A percentile compares a stretch with the other conserved stretches of the same genome.
These are phyloP conservation scores for Rubroshorea leprosula DNA, from an alignment of 345 rosid species.

Conservation along the genomic window DNA sequence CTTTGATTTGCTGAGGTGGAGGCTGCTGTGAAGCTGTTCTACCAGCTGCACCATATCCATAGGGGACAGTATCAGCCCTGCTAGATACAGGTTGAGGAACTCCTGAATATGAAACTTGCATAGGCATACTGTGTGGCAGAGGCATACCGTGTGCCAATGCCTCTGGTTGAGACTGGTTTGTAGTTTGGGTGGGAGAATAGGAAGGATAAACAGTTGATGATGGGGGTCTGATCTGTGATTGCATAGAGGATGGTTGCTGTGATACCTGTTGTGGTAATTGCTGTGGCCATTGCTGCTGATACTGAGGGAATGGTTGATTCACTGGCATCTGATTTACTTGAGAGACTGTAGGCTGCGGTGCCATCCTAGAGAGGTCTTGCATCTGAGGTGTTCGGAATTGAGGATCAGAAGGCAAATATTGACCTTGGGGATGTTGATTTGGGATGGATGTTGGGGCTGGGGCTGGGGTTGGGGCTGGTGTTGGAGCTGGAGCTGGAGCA, in stretches of 20 bases:
- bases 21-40: slow-evolving; percentile 60
- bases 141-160: slow-evolving; percentile 56
- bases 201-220: slow-evolving; percentile 55
- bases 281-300: slow-evolving; percentile 74
- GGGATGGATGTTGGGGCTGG: slow-evolving; percentile 24
- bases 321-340: slow-evolving; percentile 43
- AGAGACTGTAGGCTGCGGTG: slow-evolving; percentile 49
- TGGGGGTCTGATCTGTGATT: slow-evolving; percentile 59
- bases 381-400: slow-evolving; percentile 63
- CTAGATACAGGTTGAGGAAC: slow-evolving; percentile 61
- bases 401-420: slow-evolving; percentile 49
- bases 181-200: slow-evolving; percentile 51
- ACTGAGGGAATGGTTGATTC: slow-evolving; percentile 52
- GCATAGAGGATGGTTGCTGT: slow-evolving; percentile 48
- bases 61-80: slow-evolving; percentile 49
- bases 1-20: slow-evolving; percentile 65
- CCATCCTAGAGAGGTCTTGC: slow-evolving; percentile 58
- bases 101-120: slow-evolving; percentile 68
- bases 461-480: slow-evolving; percentile 28
- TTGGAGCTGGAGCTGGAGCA: slow-evolving; percentile 28
- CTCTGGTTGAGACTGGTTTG: slow-evolving; percentile 58
- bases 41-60: slow-evolving; percentile 59
- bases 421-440: slow-evolving; percentile 45
- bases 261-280: slow-evolving; percentile 50
- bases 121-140: slow-evolving; percentile 71